A percentile compares a stretch with the other conserved stretches of the same genome.
phyloP scores from a whole-genome alignment of 306 rosid species.

The Boehmeria nivea region DNA sequence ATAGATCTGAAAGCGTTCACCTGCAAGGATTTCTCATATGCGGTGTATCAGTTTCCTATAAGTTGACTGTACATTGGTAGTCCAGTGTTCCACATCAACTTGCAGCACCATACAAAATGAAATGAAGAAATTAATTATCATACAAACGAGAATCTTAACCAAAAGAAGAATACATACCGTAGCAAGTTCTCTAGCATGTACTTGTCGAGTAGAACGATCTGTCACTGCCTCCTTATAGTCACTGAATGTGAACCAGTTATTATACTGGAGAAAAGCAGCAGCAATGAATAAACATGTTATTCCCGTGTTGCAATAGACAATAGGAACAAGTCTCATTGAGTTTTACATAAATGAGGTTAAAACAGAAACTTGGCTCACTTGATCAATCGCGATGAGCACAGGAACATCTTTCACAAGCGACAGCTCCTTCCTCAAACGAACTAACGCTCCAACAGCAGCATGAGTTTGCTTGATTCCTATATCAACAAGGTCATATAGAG shows the following conservation, averaged over 20 bases:
- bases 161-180: slow-evolving; percentile 46
- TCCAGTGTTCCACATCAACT: too few species aligned
- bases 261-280: slow-evolving; percentile 64
- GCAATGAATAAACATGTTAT: slow-evolving; percentile 19
- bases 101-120: background rate
- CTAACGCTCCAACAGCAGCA: slow-evolving; percentile 90
- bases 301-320: background rate
- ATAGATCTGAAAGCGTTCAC: slow-evolving; percentile 92
- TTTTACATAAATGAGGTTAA: background rate
- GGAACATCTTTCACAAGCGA: slow-evolving; percentile 83
- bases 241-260: slow-evolving; percentile 96
- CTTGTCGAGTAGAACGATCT: slow-evolving; percentile 69
- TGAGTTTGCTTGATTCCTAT: slow-evolving; percentile 85
- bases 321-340: slow-evolving; percentile 4
- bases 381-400: slow-evolving; percentile 95
- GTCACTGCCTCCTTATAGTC: slow-evolving; percentile 80
- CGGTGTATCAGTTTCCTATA: background rate
- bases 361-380: slow-evolving; percentile 43
- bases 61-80: too few species aligned
- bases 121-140: background rate
- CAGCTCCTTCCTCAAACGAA: slow-evolving; percentile 86
- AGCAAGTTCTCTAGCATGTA: slow-evolving; percentile 84
- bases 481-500: slow-evolving; percentile 65
- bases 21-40: slow-evolving; percentile 40
- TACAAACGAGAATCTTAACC: background rate